phyloP scores from a whole-genome alignment of 73 alveolate species.

The Stentor roeselii region DNA sequence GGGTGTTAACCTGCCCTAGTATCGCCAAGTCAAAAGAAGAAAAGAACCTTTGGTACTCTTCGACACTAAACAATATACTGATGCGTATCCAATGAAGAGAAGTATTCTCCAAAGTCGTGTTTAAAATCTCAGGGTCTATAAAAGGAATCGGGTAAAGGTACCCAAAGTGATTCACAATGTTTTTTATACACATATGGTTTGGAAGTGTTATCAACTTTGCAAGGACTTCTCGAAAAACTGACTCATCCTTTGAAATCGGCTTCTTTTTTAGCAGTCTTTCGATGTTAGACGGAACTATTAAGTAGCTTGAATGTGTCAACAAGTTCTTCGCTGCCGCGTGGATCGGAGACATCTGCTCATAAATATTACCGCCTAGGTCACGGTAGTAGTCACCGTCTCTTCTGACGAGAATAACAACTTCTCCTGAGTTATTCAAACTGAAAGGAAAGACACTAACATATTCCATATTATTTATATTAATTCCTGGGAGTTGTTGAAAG shows the following conservation, averaged over 20 bases:
- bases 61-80: conserved; percentile 7
- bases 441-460: conserved; percentile 22
- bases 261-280: conserved; percentile 8
- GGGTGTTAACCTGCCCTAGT: not conserved
- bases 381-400: conserved; percentile 23
- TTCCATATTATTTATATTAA: not conserved
- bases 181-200: conserved; percentile 23
- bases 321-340: conserved; percentile 20
- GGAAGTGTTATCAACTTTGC: conserved; percentile 5
- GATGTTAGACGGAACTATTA: conserved; percentile 13
- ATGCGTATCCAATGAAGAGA: conserved; percentile 18
- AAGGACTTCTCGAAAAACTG: not conserved
- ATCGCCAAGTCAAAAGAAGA: conserved; percentile 20
- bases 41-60: conserved; percentile 16
- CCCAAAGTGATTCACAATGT: not conserved
- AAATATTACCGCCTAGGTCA: conserved; percentile 12
- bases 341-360: not conserved
- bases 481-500: too few relatives aligned
- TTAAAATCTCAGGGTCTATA: not conserved
- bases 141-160: not conserved
- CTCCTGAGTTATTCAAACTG: conserved; percentile 24
- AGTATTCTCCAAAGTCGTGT: conserved; percentile 6
- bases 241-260: conserved; percentile 11
- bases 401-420: conserved; percentile 9
- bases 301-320: not conserved